Conservation (phyloP, 2,329 filamentous ascomycete genomes). For the Pseudogymnoascus sp. region DNA sequence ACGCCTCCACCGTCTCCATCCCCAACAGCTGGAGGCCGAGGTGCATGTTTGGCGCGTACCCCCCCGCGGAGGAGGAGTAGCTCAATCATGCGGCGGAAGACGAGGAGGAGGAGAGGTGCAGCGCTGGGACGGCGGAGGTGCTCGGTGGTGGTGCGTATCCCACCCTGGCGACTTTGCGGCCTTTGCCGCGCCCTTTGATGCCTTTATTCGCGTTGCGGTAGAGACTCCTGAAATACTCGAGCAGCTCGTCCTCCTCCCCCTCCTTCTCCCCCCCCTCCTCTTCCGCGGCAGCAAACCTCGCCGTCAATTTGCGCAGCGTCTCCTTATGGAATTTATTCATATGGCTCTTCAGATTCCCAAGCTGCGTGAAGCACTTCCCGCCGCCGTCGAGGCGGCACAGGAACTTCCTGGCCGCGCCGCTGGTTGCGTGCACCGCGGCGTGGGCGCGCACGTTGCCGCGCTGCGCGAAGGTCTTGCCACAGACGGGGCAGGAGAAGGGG, state of each 20-base stretch:
- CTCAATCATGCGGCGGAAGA: too few relatives aligned
- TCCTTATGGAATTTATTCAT: slow-evolving; percentile 86
- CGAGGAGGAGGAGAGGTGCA: too few relatives aligned
- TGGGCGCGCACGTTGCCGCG: slow-evolving; percentile 79
- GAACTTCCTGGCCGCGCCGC: slow-evolving; percentile 59
- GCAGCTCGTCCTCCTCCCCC: slow-evolving; percentile 60
- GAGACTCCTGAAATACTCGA: slow-evolving; percentile 72
- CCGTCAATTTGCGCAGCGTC: slow-evolving; percentile 57
- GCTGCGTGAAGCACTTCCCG: slow-evolving; percentile 78
- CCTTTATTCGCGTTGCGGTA: slow-evolving; percentile 99
- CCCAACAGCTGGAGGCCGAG: too few relatives aligned
- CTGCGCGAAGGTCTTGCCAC: slow-evolving; percentile 76
- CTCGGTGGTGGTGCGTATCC: too few relatives aligned
- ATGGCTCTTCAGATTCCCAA: slow-evolving; percentile 90
- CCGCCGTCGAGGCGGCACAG: slow-evolving; percentile 75
- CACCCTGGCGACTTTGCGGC: slow-evolving; percentile 49
- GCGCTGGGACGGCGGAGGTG: too few relatives aligned
- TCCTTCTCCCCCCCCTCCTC: neutral
- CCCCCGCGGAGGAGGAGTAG: too few relatives aligned
- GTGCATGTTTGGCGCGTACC: too few relatives aligned
- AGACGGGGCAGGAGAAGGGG: slow-evolving; percentile 71
- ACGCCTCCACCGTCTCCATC: too few relatives aligned
- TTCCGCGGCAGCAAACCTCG: slow-evolving; percentile 46
- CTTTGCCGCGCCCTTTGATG: slow-evolving; percentile 87
- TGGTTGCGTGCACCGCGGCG: slow-evolving; percentile 63